Base-by-base conservation (phyloP, 345 rosid genomes). In the Viola odorata region DNA sequence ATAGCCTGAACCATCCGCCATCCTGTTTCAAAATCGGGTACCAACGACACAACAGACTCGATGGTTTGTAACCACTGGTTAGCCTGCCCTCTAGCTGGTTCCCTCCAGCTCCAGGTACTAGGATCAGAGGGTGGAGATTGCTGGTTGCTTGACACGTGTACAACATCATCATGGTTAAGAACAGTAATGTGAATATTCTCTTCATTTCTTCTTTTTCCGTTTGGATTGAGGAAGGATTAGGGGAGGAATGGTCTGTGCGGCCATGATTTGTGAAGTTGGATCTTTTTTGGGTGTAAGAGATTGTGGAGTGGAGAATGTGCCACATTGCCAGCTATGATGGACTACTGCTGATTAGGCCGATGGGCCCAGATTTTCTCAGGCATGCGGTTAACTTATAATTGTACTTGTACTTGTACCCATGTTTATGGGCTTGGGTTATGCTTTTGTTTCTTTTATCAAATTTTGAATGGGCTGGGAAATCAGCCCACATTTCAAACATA, bases 71-170 rank as follows among this genome's bases (percentile, higher is more conserved):
- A 23, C 59, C 78, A n/a, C 51, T 12, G 48, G 84, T 85, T 32
- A 89, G 77, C 69, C 89, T 66, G 5, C 80, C 96, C 62, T 89
- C 96, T 11, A 89, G 82, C 73, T 87, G 96, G 79, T 85, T 92
- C 12, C 96, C 92, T 7, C 96, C 98, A 56, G n/a, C 77, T 60
- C 96, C 96, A 3, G 98, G 96, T 16, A 92, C 81, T 42, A 92
- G 38, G 55, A 92, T 65, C 57, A 89, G 41, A 54, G 98, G 96
- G 74, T 85, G 77, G 67, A 84, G 85, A 57, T 60, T 65, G 71
- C 69, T 57, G 32, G 55, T 38, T 53, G 74, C 69, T 73, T 73
- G 83, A 69, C 69, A 78, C 60, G 66, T 39, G 50, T 56, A 70
- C 45, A 76, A 12, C 74, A 83, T 77, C 75, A 70, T 65, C 75